Conservation (phyloP, 805 yeast genomes). For the Ascoidea rubescens region DNA sequence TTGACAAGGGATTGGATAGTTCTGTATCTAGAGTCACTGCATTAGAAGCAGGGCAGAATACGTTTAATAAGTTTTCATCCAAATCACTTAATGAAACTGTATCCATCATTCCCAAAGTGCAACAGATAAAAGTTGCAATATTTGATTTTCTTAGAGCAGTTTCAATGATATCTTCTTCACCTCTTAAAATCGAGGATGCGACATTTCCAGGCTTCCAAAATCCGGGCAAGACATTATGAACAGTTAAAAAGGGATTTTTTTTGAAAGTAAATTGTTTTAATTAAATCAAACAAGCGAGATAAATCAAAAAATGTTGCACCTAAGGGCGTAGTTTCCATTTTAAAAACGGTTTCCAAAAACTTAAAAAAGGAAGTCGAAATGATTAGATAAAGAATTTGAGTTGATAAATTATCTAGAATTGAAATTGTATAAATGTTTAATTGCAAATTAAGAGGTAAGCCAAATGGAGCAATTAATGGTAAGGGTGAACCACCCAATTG, state of each 20-base stretch:
- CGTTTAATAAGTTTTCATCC: constrained; percentile 72
- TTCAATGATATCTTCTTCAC: constrained; percentile 46
- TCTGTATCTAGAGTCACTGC: constrained; percentile 3
- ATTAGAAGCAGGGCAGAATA: constrained; percentile 57
- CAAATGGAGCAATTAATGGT: constrained; percentile 39
- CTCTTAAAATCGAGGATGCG: constrained; percentile 42
- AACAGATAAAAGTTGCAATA: constrained; percentile 76
- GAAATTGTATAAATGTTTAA: constrained; percentile 57
- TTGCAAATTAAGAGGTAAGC: constrained; percentile 47
- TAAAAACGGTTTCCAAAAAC: constrained; percentile 54
- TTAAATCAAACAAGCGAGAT: constrained; percentile 71
- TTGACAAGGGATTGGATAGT: not conserved
- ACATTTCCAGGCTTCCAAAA: constrained; percentile 50
- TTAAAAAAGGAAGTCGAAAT: constrained; percentile 68
- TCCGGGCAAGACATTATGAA: constrained; percentile 58
- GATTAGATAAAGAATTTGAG: constrained; percentile 63
- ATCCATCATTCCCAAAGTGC: constrained; percentile 71
- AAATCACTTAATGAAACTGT: constrained; percentile 70
- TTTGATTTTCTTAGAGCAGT: constrained; percentile 72
- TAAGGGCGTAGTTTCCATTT: constrained; percentile 49
- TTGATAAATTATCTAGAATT: constrained; percentile 65
- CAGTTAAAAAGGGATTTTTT: constrained; percentile 62
- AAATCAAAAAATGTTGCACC: constrained; percentile 46
- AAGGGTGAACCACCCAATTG: constrained; percentile 51
- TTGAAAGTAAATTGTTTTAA: constrained; percentile 51